phyloP scores from a whole-genome alignment of 768 basidiomycete genomes.

The Suillus subaureus region DNA sequence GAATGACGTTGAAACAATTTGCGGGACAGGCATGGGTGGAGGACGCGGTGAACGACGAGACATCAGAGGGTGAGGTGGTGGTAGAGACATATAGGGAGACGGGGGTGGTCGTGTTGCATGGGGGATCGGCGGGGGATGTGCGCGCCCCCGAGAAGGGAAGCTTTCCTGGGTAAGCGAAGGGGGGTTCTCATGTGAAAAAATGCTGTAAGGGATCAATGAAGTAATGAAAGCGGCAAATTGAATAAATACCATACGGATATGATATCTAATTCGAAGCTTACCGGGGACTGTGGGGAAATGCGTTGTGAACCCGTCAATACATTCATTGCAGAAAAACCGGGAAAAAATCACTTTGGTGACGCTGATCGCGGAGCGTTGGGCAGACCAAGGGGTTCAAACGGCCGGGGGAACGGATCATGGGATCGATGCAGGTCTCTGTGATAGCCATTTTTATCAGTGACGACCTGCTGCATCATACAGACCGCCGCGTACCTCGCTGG shows the following conservation, averaged over 20 bases:
- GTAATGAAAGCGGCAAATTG: slow-evolving; percentile 9
- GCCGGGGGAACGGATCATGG: slow-evolving; percentile 15
- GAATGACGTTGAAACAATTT: slow-evolving; percentile 13
- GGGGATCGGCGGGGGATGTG: neutral
- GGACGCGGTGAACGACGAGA: neutral
- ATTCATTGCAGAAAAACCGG: slow-evolving; percentile 2
- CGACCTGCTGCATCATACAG: neutral
- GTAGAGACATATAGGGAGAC: slow-evolving; percentile 1
- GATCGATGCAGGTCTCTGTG: slow-evolving; percentile 19
- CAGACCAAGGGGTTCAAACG: slow-evolving; percentile 23
- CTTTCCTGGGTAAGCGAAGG: slow-evolving; percentile 1
- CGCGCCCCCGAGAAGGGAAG: neutral
- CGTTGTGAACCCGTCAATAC: slow-evolving; percentile 9
- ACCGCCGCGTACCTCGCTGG: slow-evolving; percentile 18
- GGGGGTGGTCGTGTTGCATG: slow-evolving; percentile 20
- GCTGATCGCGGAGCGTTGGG: slow-evolving; percentile 19
- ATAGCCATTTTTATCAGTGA: neutral
- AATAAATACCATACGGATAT: slow-evolving; percentile 12
- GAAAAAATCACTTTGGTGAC: slow-evolving; percentile 23
- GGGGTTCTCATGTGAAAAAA: slow-evolving; percentile 28
- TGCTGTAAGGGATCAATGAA: slow-evolving; percentile 12
- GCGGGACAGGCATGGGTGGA: slow-evolving; percentile 11
- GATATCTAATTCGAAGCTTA: slow-evolving; percentile 24
- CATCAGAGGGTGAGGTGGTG: neutral
- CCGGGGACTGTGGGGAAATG: slow-evolving; percentile 19